phyloP scores from a whole-genome alignment of 73 alveolate species.

The Vitrella brassicaformis region DNA sequence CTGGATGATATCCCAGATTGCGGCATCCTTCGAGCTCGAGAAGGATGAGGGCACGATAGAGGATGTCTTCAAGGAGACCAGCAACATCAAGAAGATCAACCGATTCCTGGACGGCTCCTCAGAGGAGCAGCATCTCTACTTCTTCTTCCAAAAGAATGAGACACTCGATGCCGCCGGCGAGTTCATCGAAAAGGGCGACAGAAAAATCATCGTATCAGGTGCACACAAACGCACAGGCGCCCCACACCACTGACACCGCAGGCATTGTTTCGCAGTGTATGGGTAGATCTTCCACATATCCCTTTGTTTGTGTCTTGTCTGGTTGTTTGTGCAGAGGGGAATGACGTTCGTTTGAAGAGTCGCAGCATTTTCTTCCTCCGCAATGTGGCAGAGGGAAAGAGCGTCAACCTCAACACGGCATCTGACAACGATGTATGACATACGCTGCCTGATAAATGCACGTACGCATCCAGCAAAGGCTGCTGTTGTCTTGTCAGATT shows the following conservation, averaged over 20 bases:
- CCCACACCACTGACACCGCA: background rate
- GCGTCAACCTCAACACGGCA: slow-evolving; percentile 39
- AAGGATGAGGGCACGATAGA: slow-evolving; percentile 3
- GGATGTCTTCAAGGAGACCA: slow-evolving; percentile 24
- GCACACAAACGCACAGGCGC: background rate
- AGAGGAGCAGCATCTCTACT: slow-evolving; percentile 25
- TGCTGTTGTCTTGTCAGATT: background rate
- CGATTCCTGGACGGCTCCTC: slow-evolving; percentile 26
- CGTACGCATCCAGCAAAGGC: background rate
- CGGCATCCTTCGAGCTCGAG: slow-evolving; percentile 22
- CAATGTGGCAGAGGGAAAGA: slow-evolving; percentile 46
- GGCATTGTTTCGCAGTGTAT: background rate
- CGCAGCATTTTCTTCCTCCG: slow-evolving; percentile 51
- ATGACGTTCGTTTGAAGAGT: slow-evolving; percentile 20
- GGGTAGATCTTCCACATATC: background rate
- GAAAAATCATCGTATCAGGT: background rate
- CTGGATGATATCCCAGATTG: slow-evolving; percentile 39
- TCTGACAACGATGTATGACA: slow-evolving; percentile 62
- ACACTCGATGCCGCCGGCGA: slow-evolving; percentile 19
- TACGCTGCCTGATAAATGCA: too few relatives aligned
- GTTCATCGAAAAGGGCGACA: slow-evolving; percentile 7
- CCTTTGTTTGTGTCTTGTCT: background rate
- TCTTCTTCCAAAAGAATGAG: slow-evolving; percentile 25
- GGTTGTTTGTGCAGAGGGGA: background rate
- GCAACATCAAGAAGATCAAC: slow-evolving; percentile 28